Evolutionary conservation across 306 rosid species (phyloP), one percentile per base, ranked within the genome.

Genomic region (Glycyrrhiza uralensis): DNA sequence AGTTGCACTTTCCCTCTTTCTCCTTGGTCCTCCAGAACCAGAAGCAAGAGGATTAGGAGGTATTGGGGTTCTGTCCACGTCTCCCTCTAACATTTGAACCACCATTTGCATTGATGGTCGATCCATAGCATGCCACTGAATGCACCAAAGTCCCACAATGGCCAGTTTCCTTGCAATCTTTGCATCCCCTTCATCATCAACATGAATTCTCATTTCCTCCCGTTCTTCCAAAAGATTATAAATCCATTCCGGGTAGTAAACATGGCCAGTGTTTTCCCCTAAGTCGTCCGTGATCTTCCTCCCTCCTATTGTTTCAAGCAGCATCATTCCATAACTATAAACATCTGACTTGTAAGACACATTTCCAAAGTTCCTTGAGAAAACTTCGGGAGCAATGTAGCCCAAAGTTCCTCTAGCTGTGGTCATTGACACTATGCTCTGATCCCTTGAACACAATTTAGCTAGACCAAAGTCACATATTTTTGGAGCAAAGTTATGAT

Each of bases 331-430:
- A 52, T 69, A 84, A 23, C 84, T 78, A 19, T 78, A 81, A 4
- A 75, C 61, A 38, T 81, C 84, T 0, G 82, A 52, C 10, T 85
- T 78, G 63, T 46, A 33, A 3, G 72, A 75, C 9, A 71, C 84
- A 0, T 51, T 75, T 2, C 86, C 80, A 41, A 81, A 85, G 63
- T 81, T 81, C 3, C 82, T 18, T 4, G 72, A 81, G 7, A 84
- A 66, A 36, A 84, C 85, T 66, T 81, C 88, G 0, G 81, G 84
- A n/a, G 85, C 84, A 26, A 81, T 84, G 59, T 84, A 84, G 2
- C 88, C 88, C 6, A 75, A 1, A 2, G 88, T 81, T 11, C 88
- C 86, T 66, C 81, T 81, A 0, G 78, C 82, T 1, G 78, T 41
- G 4, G 84, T 85, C 72, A 85, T 81, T 0, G 86, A 81, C 2